Evolutionary conservation across 768 basidiomycete species (phyloP), one percentile per base, ranked within the genome.

Genomic region (Tubosaeta brunneosetosa): DNA sequence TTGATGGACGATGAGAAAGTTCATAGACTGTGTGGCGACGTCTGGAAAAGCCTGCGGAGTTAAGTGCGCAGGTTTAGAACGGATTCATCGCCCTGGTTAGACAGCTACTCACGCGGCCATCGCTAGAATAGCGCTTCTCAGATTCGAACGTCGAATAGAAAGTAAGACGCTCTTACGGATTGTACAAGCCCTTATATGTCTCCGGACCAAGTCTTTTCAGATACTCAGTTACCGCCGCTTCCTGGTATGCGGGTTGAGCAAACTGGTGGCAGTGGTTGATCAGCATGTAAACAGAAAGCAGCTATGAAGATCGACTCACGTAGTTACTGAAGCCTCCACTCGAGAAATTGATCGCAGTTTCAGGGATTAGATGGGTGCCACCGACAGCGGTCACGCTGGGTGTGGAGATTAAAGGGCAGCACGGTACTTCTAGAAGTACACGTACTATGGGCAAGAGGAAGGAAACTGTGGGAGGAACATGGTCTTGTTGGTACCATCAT

Each of bases 281-380:
- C 40, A 38, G 34, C 12, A 50, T 14, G 37, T 19, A 9, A 12
- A 14, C 13, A 34, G 7, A 73, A 25, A 22, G 17, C 4, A 19
- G 10, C 14, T 4, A 1, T 10, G 14, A 27, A 47, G 16, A 17
- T 17, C 13, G 9, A 17, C 41, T 77, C 56, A 85, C 84, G 48
- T 81, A 80, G 55, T 85, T 74, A 63, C 85, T 86, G 71, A 88
- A 90, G 3, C 87, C 86, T 33, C 87, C 87, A 1, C 85, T 84
- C 12, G 84, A 86, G 71, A 87, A 84, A 56, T 48, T 64, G 0
- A 76, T 78, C 0, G 80, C 81, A 13, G 73, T 73, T 64, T 90
- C 87, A 0, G 84, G 86, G 46, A 85, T 68, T 37, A 69, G 55
- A 22, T 65, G 66, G 1, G 87, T 88, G 9, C 80, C 88, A 7